These are phyloP conservation scores for Colletotrichum eremochloae DNA, from an alignment of 2,329 filamentous ascomycete species.

Conservation along the genomic window DNA sequence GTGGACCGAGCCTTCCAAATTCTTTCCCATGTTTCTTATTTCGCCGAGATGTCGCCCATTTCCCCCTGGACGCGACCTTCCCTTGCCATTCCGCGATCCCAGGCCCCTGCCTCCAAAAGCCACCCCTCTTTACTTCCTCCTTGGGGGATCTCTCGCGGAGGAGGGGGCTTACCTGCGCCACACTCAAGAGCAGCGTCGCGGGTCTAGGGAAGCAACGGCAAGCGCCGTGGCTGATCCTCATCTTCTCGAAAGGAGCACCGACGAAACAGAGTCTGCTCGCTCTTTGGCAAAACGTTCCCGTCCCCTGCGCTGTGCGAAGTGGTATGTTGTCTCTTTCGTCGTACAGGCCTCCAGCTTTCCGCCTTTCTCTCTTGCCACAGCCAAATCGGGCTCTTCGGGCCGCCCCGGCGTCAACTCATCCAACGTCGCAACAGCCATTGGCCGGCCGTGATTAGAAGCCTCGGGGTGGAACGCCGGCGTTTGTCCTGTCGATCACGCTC, in stretches of 20 bases:
- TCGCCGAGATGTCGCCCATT: not conserved
- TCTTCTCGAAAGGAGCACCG: slow-evolving; percentile 65
- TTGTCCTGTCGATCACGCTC: slow-evolving; percentile 55
- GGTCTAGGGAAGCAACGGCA: slow-evolving; percentile 19
- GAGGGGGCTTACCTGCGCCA: not conserved
- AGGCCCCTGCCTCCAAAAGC: not conserved
- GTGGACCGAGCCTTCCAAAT: not conserved
- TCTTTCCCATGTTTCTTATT: slow-evolving; percentile 2
- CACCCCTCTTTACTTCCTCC: not conserved
- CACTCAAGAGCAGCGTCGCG: not conserved
- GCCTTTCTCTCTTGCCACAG: not conserved
- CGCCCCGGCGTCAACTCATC: slow-evolving; percentile 30
- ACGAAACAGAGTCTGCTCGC: slow-evolving; percentile 67
- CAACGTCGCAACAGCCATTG: slow-evolving; percentile 48
- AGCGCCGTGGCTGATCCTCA: slow-evolving; percentile 56
- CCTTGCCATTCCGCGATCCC: slow-evolving; percentile 4
- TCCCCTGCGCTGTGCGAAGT: slow-evolving; percentile 46
- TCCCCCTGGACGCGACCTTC: not conserved
- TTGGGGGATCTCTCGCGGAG: not conserved
- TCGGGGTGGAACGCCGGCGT: slow-evolving; percentile 57
- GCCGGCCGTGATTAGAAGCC: slow-evolving; percentile 61
- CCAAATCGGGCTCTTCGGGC: slow-evolving; percentile 16
- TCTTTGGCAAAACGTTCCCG: slow-evolving; percentile 47
- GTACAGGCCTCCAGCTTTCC: slow-evolving; percentile 43
- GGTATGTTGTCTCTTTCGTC: slow-evolving; percentile 50